Evolutionary conservation across 78 protist species (phyloP), one percentile per base, ranked within the genome.

Genomic region (Dictyostelium firmibasis): DNA sequence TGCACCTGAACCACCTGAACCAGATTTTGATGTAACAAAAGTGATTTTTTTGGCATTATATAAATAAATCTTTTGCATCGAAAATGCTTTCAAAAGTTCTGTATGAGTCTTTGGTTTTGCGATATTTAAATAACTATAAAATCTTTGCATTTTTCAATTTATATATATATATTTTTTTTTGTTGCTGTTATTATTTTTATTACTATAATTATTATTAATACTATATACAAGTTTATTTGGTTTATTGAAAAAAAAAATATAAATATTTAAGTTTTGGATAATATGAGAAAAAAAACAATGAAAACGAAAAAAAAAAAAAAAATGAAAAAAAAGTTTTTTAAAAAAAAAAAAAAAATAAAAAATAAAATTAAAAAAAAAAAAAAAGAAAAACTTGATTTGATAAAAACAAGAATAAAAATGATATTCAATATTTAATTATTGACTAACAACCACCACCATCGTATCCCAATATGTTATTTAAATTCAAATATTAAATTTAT

Each of bases 41-140:
- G 87, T 89, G 33, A 89, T 20, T 27, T 89, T 33, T 69, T 89
- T 70, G 8, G 94, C 84, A 64, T 89, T 60, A 67, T 67, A 81
- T n/a, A 89, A 35, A 81, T 89, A 89, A 23, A 81, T 10, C 70
- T 89, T 89, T 70, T 89, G 76, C 74, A 57, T 64, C 67, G 81
- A 89, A 81, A 44, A 89, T 20, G 85, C 85, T 47, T 79, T 81
- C 13, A 79, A 89, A 16, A 89, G n/a, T 0, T 47, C 83, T 44
- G 36, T 7, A 44, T 11, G 72, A 9, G 29, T 38, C 29, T 25
- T 62, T 81, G 94, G 94, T 43, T 81, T 78, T 47, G 43, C 36
- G 0, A 78, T 14, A n/a, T 38, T 85, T 31, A 89, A 44, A 29
- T 23, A 53, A 14, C 35, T 29, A 81, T 81, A 70, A 83, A 89